Conservation (phyloP, 805 yeast species). For the Candida sanyiensis region DNA sequence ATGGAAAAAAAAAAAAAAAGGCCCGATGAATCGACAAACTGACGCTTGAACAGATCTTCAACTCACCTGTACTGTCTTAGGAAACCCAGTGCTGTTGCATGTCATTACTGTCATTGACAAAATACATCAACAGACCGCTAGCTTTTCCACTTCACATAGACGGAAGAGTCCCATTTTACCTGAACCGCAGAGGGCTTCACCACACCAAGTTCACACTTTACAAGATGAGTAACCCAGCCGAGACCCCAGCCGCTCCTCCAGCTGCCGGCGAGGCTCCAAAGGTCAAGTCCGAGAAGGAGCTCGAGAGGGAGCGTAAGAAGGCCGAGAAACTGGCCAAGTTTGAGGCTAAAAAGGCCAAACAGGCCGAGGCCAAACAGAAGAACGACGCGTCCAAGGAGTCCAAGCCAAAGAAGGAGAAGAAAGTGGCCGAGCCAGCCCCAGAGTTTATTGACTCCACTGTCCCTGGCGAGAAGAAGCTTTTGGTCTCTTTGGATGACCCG, state of each 20-base stretch:
- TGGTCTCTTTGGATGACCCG: slow-evolving; percentile 85
- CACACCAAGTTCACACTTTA: slow-evolving; percentile 3
- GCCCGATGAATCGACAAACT: neutral
- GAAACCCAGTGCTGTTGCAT: slow-evolving; percentile 11
- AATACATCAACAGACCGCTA: slow-evolving; percentile 4
- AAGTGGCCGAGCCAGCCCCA: slow-evolving; percentile 71
- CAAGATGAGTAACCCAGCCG: slow-evolving; percentile 16
- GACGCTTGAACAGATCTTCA: neutral
- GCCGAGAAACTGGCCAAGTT: slow-evolving; percentile 86
- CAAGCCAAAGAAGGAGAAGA: slow-evolving; percentile 64
- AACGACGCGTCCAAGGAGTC: slow-evolving; percentile 33
- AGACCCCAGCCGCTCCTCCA: slow-evolving; percentile 12
- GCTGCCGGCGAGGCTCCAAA: slow-evolving; percentile 31
- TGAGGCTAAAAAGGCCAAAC: slow-evolving; percentile 75
- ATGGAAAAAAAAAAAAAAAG: neutral
- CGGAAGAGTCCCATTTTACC: slow-evolving; percentile 1
- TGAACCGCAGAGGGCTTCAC: slow-evolving; percentile 7
- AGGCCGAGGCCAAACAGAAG: slow-evolving; percentile 45
- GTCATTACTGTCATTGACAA: slow-evolving; percentile 10
- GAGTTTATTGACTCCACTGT: slow-evolving; percentile 79
- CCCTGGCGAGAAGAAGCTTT: slow-evolving; percentile 86
- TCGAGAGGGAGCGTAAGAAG: slow-evolving; percentile 82
- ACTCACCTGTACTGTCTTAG: slow-evolving; percentile 1
- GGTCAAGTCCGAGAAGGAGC: slow-evolving; percentile 70
- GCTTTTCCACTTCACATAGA: slow-evolving; percentile 6